Evolutionary conservation across 2,329 filamentous ascomycete genomes (phyloP), one percentile per base, ranked within the genome.

Genomic region (Ceratocystiopsis sp.): DNA sequence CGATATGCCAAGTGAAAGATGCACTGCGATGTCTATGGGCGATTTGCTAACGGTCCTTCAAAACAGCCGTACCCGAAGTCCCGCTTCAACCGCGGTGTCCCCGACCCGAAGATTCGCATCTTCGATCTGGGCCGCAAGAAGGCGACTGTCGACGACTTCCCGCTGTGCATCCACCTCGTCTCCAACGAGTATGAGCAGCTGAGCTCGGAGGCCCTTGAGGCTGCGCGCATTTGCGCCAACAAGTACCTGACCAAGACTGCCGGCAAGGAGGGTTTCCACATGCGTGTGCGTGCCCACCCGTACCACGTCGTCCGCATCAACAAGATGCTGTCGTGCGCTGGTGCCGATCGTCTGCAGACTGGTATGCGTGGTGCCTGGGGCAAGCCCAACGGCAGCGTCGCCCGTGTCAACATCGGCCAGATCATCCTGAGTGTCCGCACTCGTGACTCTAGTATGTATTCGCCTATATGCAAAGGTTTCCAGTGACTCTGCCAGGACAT

Each of bases 301-400:
- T 98, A 84, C 85, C 91, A 98, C 78, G 91, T 98, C 71, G 83
- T 98, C 77, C 91, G 91, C 72, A 98, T 98, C 87, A 98, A 98
- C 86, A 98, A 98, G 84, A 98, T 98, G 91, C 89, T 98, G 85
- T 96, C 91, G 65, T 98, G 91, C 70, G 91, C 91, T 63, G 91
- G 91, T 78, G 91, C 91, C 80, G 91, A 98, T 96, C 86, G 91
- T 82, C 77, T 98, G 69, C 91, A 98, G 73, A 98, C 91, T 59
- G 91, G 91, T 77, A 98, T 98, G 91, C 89, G 91, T 82, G 91
- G 91, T 80, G 91, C 91, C 59, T 98, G 86, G 80, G 91, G 91
- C 65, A 98, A 98, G 82, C 91, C 91, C 68, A 93, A 96, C 78
- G 91, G 91, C 65, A 81, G 78, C 61, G 91, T 98, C 63, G 91